These are phyloP conservation scores for Truncatella angustata DNA, from an alignment of 2,329 filamentous ascomycete species.

Conservation along the genomic window DNA sequence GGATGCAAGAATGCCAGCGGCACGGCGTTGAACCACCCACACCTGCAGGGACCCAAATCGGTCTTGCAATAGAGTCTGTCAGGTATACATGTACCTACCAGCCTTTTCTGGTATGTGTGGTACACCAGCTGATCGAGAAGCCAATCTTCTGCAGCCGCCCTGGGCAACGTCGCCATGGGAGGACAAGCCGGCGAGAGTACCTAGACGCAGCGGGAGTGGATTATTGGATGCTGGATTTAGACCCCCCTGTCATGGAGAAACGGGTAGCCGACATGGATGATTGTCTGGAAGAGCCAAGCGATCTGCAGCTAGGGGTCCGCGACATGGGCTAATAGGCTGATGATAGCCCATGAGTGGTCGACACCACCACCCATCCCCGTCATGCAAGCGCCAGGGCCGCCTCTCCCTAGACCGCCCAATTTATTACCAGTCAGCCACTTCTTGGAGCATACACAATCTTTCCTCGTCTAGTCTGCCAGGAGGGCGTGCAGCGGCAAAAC, in stretches of 20 bases:
- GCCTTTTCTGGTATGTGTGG: not conserved
- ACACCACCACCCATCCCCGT: constrained; percentile 3
- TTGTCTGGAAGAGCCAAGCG: constrained; percentile 24
- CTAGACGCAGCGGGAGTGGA: not conserved
- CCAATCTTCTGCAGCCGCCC: constrained; percentile 11
- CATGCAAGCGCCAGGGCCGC: constrained; percentile 30
- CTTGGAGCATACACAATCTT: constrained; percentile 14
- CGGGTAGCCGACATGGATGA: constrained; percentile 18
- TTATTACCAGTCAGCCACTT: not conserved
- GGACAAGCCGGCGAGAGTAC: constrained; percentile 7
- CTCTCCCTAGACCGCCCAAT: constrained; percentile 20
- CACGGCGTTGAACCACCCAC: constrained; percentile 4
- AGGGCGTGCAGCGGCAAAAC: constrained; percentile 24
- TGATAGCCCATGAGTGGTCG: constrained; percentile 18
- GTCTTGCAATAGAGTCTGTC: constrained; percentile 5
- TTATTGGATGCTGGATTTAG: constrained; percentile 9
- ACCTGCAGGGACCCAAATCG: constrained; percentile 18
- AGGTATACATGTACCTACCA: constrained; percentile 1
- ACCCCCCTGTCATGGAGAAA: constrained; percentile 8
- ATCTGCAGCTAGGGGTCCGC: constrained; percentile 28
- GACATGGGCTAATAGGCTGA: constrained; percentile 17
- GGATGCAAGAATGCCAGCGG: not conserved
- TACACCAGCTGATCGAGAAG: not conserved
- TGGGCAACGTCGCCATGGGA: constrained; percentile 9
- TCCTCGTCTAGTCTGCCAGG: constrained; percentile 16